Evolutionary conservation across 2,329 filamentous ascomycete species (phyloP), one percentile per base, ranked within the genome.

Genomic region (Delphinella strobiligena): DNA sequence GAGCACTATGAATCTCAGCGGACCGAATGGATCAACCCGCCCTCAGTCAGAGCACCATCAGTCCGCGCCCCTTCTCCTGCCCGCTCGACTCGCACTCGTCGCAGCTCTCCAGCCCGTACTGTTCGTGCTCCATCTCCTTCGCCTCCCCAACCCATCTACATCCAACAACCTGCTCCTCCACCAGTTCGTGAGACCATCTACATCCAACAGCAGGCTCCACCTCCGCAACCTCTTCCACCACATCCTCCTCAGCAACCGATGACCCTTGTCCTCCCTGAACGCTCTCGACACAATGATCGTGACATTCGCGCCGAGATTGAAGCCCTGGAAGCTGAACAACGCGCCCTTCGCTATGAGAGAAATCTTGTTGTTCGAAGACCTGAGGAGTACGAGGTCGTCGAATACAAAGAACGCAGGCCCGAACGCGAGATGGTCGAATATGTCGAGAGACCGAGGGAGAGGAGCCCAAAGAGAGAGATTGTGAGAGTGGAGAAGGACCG

Each of bases 401-500:
- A 56, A 8, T 66, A 67, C 32, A 68, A 73, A 19, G 74, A 78
- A 53, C 64, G 73, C 17, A 59, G 74, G 36, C 69, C 69, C 9
- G 33, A 40, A 17, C 16, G 42, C 44, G 78, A 84, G 24, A 69
- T 83, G 34, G 59, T 83, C 32, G 80, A 78, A 43, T 59, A 64
- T 40, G 54, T 53, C 19, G 56, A 61, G 71, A 7, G 22, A 12
- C 22, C 22, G n/a, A 48, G 56, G 48, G 65, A 51, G 53, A 69
- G 50, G 31, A 58, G 52, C 41, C 55, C 55, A 16, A 60, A 61
- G 30, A 62, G 70, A 37, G 73, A 77, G 43, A 61, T 78, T 39
- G 67, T 82, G 47, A 71, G 81, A 51, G 77, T 94, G 53, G 82
- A 86, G 65, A 86, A 82, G 70, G 86, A 95, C 66, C 81, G 81